Base-by-base conservation (phyloP, 441 rosid species). In the Hura crepitans region DNA sequence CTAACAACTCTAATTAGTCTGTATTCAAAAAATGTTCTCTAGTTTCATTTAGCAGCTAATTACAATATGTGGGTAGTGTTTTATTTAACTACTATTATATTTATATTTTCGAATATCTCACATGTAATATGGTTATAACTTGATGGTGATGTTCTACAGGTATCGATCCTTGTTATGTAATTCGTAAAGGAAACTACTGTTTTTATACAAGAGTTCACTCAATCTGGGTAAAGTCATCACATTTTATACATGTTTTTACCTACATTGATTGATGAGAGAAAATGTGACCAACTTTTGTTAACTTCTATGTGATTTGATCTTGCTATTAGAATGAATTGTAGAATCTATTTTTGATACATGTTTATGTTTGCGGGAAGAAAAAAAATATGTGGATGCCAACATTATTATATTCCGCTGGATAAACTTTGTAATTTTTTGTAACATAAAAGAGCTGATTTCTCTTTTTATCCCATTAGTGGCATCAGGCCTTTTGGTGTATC, bases 201-300 rank as follows among this genome's bases (percentile, higher is more conserved):
- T 76, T 97, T 94, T 53, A 94, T 94, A 97, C 98, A 94, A 78
- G 98, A 94, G 85, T 94, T 94, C 80, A 94, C 98, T 68, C 97
- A 91, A 64, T 94, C 98, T 14, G 98, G 98, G 98, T 94, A 83
- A 85, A n/a, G n/a, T 59, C n/a, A 46, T 45, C 33, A 55, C 30
- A 7, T 72, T 56, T 0, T 65, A 3, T 31, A 35, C 35, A 49
- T 57, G 57, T 47, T 6, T 1, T 9, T 9, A 33, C 23, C 5
- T 4, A 7, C 62, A 35, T 10, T 22, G 49, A 47, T 60, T 22
- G 28, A 11, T 6, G 11, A 30, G 4, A 30, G 31, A 33, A 7
- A 5, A 37, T 17, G 25, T 30, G 46, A 30, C 15, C 17, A 2
- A 8, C 20, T 58, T 12, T 46, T 58, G 20, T 18, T 30, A 14